A percentile compares a stretch with the other conserved stretches of the same genome.
phyloP scores from a whole-genome alignment of 306 rosid species.

The Comarum palustre region DNA sequence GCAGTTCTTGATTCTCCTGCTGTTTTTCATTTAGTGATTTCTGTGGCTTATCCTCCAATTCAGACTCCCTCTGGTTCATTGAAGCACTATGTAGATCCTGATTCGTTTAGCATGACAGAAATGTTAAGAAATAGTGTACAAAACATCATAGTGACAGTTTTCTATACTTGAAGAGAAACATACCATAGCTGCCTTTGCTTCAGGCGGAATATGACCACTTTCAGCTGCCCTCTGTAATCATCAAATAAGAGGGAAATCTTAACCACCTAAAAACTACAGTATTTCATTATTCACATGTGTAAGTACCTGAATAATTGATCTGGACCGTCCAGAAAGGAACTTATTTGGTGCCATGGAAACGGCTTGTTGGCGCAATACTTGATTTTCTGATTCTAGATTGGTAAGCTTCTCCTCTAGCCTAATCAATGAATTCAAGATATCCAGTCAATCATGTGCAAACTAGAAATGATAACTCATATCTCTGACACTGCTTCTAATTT shows the following conservation, averaged over 20 bases:
- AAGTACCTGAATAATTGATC: constrained; percentile 75
- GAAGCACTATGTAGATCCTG: constrained; percentile 72
- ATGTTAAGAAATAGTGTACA: constrained; percentile 9
- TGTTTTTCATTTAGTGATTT: constrained; percentile 97
- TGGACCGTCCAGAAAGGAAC: constrained; percentile 73
- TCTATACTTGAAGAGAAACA: constrained; percentile 20
- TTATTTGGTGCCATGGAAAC: constrained; percentile 86
- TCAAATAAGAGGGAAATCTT: constrained; percentile 32
- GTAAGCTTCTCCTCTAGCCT: constrained; percentile 85
- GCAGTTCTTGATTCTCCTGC: constrained; percentile 96
- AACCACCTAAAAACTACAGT: constrained; percentile 14
- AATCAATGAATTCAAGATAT: constrained; percentile 35
- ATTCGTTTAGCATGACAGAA: constrained; percentile 17
- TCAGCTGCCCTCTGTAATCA: constrained; percentile 65
- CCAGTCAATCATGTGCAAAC: constrained; percentile 29
- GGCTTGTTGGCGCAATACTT: constrained; percentile 87
- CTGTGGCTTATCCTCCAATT: constrained; percentile 93
- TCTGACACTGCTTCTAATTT: not conserved
- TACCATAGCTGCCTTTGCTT: constrained; percentile 59
- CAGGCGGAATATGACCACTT: constrained; percentile 60
- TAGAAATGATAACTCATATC: constrained; percentile 11
- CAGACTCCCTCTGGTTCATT: constrained; percentile 70
- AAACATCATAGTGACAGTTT: not conserved
- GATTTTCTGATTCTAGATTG: constrained; percentile 82
- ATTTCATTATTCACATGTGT: constrained; percentile 16